A percentile compares a stretch with the other conserved stretches of the same genome.
phyloP scores from a whole-genome alignment of 2,329 filamentous ascomycete species.

The Venturia oleaginea region DNA sequence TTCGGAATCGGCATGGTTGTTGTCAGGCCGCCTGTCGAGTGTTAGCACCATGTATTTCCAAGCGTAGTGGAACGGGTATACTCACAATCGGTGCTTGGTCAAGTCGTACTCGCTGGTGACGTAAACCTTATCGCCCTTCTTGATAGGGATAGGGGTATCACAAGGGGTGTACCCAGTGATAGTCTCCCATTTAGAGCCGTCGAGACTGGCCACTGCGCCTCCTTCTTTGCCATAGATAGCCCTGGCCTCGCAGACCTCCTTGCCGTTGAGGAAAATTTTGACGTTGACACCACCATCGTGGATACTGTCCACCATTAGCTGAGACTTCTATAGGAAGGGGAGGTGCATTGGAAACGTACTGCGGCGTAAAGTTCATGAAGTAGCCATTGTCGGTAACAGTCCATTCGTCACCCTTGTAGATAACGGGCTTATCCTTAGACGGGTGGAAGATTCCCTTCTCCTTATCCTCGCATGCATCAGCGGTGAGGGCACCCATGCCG shows the following conservation, averaged over 20 bases:
- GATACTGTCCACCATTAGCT: not conserved
- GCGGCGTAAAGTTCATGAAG: not conserved
- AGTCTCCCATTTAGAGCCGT: constrained; percentile 1
- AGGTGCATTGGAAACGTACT: not conserved
- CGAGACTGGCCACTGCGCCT: not conserved
- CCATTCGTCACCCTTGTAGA: constrained; percentile 2
- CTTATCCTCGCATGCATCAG: not conserved
- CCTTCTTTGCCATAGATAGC: not conserved
- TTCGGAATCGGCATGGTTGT: not conserved
- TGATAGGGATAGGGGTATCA: not conserved
- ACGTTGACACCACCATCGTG: constrained; percentile 7
- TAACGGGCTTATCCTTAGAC: not conserved
- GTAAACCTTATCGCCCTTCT: constrained; percentile 4
- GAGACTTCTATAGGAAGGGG: not conserved
- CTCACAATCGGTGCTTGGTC: not conserved
- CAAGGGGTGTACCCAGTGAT: not conserved
- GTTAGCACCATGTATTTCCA: too few species aligned
- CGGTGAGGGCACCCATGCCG: not conserved
- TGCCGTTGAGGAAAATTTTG: not conserved
- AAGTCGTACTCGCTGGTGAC: constrained; percentile 3
- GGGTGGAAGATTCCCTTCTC: not conserved
- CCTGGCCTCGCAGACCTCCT: not conserved
- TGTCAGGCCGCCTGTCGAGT: not conserved
- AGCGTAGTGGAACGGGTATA: too few species aligned
- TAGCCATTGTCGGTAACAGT: not conserved